Evolutionary conservation across 1,284 basidiomycete genomes (phyloP), one percentile per base, ranked within the genome.

Genomic region (Fomitiporia mediterranea): DNA sequence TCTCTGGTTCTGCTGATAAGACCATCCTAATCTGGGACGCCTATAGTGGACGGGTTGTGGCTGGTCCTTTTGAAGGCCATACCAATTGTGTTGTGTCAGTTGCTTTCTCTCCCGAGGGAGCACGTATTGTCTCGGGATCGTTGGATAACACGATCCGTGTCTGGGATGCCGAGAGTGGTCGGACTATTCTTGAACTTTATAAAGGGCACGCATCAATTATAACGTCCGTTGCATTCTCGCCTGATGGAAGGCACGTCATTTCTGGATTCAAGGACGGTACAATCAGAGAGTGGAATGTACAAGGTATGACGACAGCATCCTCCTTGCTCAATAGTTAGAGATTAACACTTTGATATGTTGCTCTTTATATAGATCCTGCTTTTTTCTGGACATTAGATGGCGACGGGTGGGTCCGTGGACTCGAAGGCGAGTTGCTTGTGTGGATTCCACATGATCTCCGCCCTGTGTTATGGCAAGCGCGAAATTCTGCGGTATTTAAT

Each of bases 231-330:
- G 7, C 4, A 6, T 51, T 51, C 37, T 39, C 49, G 3, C 49
- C 49, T 21, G 34, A 38, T 38, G 17, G 49, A 3, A 51, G 19
- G 8, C 34, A 35, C 3, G 3, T 51, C n/a, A 17, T 17, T 9
- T 37, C 32, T 17, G 30, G 32, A 49, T 48, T 40, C n/a, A 32
- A 38, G 4, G 52, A 58, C 35, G 23, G 46, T 4, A 62, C 56
- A 4, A 38, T 60, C 23, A 51, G 59, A 28, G 28, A 60, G 17
- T 62, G 60, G 60, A 40, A 60, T 52, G 37, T 42, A 17, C 23
- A 15, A 2, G 39, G 23, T n/a, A n/a, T n/a, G n/a, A n/a, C n/a
- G n/a, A n/a, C n/a, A n/a, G n/a, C n/a, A n/a, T n/a, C 39, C 3
- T 42, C 23, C 39, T 42, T 37, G 11, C 35, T 7, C 11, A 37